Evolutionary conservation across 768 basidiomycete species (phyloP).

Genomic region (Pleurotus sapidus): DNA sequence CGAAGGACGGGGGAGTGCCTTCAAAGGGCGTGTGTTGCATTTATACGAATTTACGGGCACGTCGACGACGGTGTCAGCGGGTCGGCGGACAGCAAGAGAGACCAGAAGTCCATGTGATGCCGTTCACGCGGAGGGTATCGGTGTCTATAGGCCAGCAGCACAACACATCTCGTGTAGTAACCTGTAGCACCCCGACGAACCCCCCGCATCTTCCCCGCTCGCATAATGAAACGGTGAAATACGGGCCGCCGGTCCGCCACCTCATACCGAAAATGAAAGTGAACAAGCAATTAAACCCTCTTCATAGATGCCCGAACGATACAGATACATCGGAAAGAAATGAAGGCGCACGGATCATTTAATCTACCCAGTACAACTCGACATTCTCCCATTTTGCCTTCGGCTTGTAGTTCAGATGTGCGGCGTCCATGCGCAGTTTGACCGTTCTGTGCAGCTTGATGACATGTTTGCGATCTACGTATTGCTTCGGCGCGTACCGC

Average conservation of each 20-base stretch:
- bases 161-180: neutral
- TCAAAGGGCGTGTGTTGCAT: no score
- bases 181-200: neutral
- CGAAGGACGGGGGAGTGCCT: neutral
- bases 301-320: no score
- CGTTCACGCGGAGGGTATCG: neutral
- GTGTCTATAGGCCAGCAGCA: neutral
- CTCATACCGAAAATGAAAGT: no score
- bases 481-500: constrained; percentile 3
- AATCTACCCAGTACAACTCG: constrained; percentile 15
- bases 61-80: neutral
- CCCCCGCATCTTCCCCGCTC: constrained; percentile 1
- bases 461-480: constrained; percentile 6
- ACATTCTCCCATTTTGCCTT: constrained; percentile 19
- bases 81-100: neutral
- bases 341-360: constrained; percentile 12
- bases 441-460: constrained; percentile 20
- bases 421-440: constrained; percentile 19
- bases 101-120: neutral
- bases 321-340: no score
- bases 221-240: neutral
- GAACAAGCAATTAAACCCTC: no score
- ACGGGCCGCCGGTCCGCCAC: no score
- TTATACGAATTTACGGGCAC: no score
- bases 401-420: constrained; percentile 23